A percentile compares a stretch with the other conserved stretches of the same genome.
These are phyloP conservation scores for Paracoccidioides lutzii DNA, from an alignment of 2,329 filamentous ascomycete genomes.

Conservation along the genomic window DNA sequence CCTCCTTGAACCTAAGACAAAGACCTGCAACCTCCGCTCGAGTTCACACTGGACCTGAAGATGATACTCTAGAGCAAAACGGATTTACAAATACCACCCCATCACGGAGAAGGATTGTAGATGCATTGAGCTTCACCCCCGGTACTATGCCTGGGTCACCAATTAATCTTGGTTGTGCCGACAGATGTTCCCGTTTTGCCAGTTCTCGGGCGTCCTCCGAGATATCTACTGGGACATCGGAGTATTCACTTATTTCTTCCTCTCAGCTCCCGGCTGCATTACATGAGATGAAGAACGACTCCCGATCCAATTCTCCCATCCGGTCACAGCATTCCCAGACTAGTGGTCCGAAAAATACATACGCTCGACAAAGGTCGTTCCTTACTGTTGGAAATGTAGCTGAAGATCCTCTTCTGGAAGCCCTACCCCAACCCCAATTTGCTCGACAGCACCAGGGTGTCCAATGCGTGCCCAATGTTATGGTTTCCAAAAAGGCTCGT, in stretches of 20 bases:
- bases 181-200: not conserved
- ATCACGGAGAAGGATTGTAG: constrained; percentile 23
- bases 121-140: constrained; percentile 15
- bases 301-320: constrained; percentile 6
- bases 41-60: not conserved
- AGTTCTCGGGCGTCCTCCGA: not conserved
- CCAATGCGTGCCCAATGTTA: not conserved
- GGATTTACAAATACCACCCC: constrained; percentile 9
- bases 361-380: constrained; percentile 47
- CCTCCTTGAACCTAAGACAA: not conserved
- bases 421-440: not conserved
- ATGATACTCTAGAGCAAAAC: not conserved
- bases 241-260: not conserved
- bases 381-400: constrained; percentile 36
- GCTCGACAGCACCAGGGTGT: not conserved
- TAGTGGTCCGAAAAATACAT: constrained; percentile 40
- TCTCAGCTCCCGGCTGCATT: not conserved
- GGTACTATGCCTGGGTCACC: not conserved
- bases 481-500: constrained; percentile 5
- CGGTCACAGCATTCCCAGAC: constrained; percentile 14
- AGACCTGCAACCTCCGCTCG: not conserved
- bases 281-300: not conserved
- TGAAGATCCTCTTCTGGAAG: constrained; percentile 5
- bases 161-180: constrained; percentile 2
- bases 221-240: not conserved